Percentiles rank a stretch among this genome's conserved stretches.
These are phyloP conservation scores for Suhomyces anneliseae DNA, from an alignment of 1,139 yeast genomes.

Conservation along the genomic window DNA sequence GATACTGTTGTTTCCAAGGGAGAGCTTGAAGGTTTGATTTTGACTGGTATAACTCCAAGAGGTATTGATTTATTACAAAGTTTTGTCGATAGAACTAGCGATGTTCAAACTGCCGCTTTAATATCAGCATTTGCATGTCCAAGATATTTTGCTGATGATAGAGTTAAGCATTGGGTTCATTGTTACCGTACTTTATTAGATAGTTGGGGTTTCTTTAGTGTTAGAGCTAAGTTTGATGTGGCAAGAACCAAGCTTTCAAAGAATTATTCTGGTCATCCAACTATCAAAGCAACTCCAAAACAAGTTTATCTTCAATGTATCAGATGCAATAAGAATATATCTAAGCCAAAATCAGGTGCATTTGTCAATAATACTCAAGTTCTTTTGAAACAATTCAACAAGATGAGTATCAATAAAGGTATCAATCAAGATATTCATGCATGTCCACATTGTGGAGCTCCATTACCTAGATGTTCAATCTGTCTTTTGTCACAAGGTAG, in stretches of 20 bases:
- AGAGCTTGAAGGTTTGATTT: constrained; percentile 83
- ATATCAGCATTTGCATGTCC: constrained; percentile 83
- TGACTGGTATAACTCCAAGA: constrained; percentile 85
- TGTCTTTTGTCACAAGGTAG: constrained; percentile 83
- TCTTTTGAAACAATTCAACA: constrained; percentile 42
- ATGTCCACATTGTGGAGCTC: constrained; percentile 86
- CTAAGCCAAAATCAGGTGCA: constrained; percentile 24
- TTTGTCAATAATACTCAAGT: constrained; percentile 19
- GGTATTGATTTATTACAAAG: constrained; percentile 83
- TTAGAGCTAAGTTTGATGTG: constrained; percentile 84
- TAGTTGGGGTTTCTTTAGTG: constrained; percentile 79
- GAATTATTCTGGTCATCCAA: constrained; percentile 48
- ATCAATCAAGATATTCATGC: constrained; percentile 34
- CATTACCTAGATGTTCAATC: constrained; percentile 89
- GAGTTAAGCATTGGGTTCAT: constrained; percentile 77
- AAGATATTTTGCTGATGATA: constrained; percentile 66
- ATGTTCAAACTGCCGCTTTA: constrained; percentile 89
- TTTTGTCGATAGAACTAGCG: constrained; percentile 86
- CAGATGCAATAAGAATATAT: constrained; percentile 73
- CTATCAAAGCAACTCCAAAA: constrained; percentile 57
- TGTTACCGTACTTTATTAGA: constrained; percentile 74
- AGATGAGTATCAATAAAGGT: constrained; percentile 22
- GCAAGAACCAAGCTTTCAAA: constrained; percentile 65
- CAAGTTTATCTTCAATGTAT: constrained; percentile 81
- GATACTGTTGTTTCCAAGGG: constrained; percentile 74